Conservation (phyloP, 768 basidiomycete genomes). For the Jaapia argillacea region DNA sequence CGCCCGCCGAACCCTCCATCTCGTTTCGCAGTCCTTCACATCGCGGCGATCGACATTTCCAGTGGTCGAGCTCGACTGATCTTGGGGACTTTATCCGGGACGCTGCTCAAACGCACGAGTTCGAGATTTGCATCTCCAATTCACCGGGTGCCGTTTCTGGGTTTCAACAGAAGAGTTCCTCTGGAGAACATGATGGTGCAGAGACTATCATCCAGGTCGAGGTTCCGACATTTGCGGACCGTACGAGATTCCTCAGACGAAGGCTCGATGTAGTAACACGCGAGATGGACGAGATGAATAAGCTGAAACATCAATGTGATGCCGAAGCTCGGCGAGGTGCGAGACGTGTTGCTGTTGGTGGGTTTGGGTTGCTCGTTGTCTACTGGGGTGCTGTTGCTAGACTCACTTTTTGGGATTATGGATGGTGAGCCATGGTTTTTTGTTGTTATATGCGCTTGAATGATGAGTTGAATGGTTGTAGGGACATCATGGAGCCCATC, state of each 20-base stretch:
- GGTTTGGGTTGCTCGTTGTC: slow-evolving; percentile 45
- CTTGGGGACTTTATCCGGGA: slow-evolving; percentile 58
- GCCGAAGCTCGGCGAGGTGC: slow-evolving; percentile 45
- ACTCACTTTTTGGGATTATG: slow-evolving; percentile 55
- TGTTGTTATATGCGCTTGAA: neutral
- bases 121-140: slow-evolving; percentile 32
- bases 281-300: slow-evolving; percentile 40
- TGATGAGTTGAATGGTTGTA: slow-evolving; percentile 10
- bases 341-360: slow-evolving; percentile 43
- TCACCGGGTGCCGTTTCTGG: neutral
- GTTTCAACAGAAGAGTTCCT: neutral
- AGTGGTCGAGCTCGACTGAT: slow-evolving; percentile 58
- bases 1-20: slow-evolving; percentile 23
- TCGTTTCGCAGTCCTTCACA: slow-evolving; percentile 34
- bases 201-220: slow-evolving; percentile 32
- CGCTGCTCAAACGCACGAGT: slow-evolving; percentile 42
- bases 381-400: slow-evolving; percentile 60
- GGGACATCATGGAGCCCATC: slow-evolving; percentile 64
- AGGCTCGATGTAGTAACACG: slow-evolving; percentile 31
- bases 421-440: slow-evolving; percentile 36
- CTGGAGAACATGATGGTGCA: slow-evolving; percentile 5
- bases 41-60: slow-evolving; percentile 22
- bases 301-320: slow-evolving; percentile 46
- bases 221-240: slow-evolving; percentile 54
- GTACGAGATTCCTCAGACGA: slow-evolving; percentile 47